phyloP scores from a whole-genome alignment of 495 filamentous ascomycete genomes.

The Penicillium cosmopolitanum region DNA sequence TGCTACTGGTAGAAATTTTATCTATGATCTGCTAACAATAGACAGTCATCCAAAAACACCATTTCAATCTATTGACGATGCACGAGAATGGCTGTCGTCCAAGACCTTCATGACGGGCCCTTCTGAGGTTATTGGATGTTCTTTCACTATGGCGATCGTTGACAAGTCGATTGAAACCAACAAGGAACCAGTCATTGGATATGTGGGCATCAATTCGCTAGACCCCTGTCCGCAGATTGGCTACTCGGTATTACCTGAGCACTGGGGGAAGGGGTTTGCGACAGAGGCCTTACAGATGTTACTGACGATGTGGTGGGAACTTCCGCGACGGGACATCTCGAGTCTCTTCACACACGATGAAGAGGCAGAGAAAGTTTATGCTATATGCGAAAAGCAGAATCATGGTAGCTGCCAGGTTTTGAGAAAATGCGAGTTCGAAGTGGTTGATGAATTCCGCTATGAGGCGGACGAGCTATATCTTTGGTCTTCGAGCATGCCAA shows the following conservation, averaged over 20 bases:
- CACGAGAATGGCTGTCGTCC: constrained; percentile 24
- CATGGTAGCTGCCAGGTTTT: constrained; percentile 34
- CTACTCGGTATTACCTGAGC: constrained; percentile 31
- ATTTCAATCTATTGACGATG: constrained; percentile 24
- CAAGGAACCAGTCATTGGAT: constrained; percentile 26
- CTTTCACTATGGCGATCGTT: constrained; percentile 26
- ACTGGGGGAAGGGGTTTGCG: constrained; percentile 41
- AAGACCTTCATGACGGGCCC: constrained; percentile 24
- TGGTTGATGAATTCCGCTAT: constrained; percentile 33
- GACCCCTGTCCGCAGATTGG: constrained; percentile 36
- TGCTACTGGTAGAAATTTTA: neutral
- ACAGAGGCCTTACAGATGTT: constrained; percentile 34
- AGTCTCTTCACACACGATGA: neutral
- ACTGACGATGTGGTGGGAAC: constrained; percentile 30
- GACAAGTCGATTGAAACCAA: constrained; percentile 23
- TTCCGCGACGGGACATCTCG: constrained; percentile 10
- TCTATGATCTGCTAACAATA: neutral
- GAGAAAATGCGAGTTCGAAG: constrained; percentile 41
- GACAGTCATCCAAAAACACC: constrained; percentile 27
- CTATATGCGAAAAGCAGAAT: constrained; percentile 33
- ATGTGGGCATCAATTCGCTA: constrained; percentile 24
- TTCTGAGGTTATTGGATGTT: constrained; percentile 22
- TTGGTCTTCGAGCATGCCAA: constrained; percentile 39
- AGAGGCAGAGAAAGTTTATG: constrained; percentile 24
- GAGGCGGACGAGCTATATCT: constrained; percentile 44